Percentiles rank a stretch among this genome's conserved stretches.
These are phyloP conservation scores for Colletotrichum sp. DNA, from an alignment of 2,329 filamentous ascomycete species.

Conservation along the genomic window DNA sequence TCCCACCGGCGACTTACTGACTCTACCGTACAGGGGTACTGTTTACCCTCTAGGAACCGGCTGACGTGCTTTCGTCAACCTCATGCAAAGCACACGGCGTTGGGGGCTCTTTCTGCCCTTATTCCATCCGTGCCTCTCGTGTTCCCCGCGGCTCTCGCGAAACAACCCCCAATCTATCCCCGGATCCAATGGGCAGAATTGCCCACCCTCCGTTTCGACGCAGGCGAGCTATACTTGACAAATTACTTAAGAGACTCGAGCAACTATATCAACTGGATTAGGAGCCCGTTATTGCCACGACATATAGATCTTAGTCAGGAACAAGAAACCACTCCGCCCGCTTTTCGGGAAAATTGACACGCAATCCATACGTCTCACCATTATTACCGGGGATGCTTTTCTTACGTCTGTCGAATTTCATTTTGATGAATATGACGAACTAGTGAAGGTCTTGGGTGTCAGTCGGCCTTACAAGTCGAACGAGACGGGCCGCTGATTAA, in stretches of 20 bases:
- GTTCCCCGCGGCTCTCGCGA: not conserved
- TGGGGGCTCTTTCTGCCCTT: not conserved
- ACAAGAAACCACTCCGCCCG: not conserved
- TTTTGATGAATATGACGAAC: not conserved
- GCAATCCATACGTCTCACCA: not conserved
- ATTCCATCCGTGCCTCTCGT: not conserved
- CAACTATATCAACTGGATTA: not conserved
- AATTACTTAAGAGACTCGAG: not conserved
- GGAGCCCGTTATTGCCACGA: not conserved
- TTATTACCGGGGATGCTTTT: not conserved
- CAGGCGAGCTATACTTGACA: not conserved
- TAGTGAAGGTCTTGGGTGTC: no score
- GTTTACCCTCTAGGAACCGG: not conserved
- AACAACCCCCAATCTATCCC: not conserved
- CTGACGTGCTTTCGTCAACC: not conserved
- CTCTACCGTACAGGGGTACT: not conserved
- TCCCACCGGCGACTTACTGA: not conserved
- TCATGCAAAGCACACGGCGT: not conserved
- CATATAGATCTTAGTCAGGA: not conserved
- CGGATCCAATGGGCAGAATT: not conserved
- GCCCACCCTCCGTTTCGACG: not conserved
- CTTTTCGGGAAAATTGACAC: not conserved
- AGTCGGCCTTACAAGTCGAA: not conserved
- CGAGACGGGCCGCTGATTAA: not conserved
- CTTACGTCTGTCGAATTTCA: not conserved